Percentiles rank a stretch among this genome's conserved stretches.
Conservation (phyloP, 2,329 filamentous ascomycete genomes). For the Dactylella cylindrospora region DNA sequence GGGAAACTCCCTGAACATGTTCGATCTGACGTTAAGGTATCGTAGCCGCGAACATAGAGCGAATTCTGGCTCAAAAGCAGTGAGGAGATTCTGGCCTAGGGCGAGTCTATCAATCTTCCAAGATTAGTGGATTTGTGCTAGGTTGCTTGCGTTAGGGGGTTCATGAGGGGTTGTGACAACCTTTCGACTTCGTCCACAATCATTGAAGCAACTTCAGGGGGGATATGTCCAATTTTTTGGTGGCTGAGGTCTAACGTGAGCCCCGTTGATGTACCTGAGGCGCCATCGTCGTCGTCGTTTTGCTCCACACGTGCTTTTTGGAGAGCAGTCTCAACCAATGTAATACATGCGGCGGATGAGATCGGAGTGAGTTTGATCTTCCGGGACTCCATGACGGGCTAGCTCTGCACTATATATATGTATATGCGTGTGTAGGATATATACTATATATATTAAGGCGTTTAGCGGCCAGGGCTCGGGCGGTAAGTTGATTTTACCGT, state of each 20-base stretch:
- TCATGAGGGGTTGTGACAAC: constrained; percentile 43
- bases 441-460: no score
- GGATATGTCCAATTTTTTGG: constrained; percentile 56
- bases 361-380: constrained; percentile 16
- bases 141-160: constrained; percentile 25
- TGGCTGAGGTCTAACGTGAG: constrained; percentile 59
- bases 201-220: constrained; percentile 57
- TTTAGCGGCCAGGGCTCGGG: no score
- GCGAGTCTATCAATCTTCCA: constrained; percentile 56
- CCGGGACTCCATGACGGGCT: constrained; percentile 20
- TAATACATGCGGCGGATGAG: constrained; percentile 12
- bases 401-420: no score
- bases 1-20: constrained; percentile 48
- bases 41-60: constrained; percentile 46
- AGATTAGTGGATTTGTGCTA: constrained; percentile 11
- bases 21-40: constrained; percentile 49
- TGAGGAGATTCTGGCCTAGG: constrained; percentile 57
- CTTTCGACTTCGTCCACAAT: constrained; percentile 60
- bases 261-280: constrained; percentile 30
- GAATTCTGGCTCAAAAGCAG: constrained; percentile 47
- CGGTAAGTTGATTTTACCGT: no score
- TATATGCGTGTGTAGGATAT: no score
- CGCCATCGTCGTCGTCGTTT: constrained; percentile 16
- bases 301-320: constrained; percentile 21
- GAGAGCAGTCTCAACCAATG: constrained; percentile 25